Evolutionary conservation across 2,329 filamentous ascomycete genomes (phyloP), one percentile per base, ranked within the genome.

Genomic region (Xylaria sp.): DNA sequence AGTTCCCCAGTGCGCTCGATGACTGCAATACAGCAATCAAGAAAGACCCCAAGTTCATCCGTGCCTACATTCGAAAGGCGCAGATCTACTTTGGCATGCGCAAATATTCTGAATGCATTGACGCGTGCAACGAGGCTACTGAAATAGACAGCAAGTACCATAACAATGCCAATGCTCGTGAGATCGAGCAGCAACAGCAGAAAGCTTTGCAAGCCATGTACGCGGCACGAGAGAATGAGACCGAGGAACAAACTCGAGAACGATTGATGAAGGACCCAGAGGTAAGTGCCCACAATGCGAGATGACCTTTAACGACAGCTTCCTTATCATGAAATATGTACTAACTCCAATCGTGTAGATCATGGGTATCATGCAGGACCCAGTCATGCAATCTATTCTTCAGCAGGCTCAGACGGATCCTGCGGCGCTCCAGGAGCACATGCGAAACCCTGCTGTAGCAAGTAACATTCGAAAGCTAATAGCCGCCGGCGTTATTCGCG

Each of bases 61-160:
- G 95, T 66, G 96, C 96, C 8, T 98, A 98, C 82, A 92, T 99
- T 76, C 92, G 96, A 80, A 98, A 98, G 86, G 94, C 94, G 0
- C 94, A 98, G 83, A 94, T 94, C 51, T 93, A 95, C 81, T 94
- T 96, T 75, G 94, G 94, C 76, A 99, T 99, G 96, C 93, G 96
- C 81, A 95, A 99, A 82, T 98, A 97, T 86, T 97, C 91, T 81
- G 95, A 94, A 81, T 97, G 93, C 79, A 86, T 98, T 67, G 96
- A 99, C 79, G 92, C 91, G 8, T 97, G 94, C 83, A 89, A 89
- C 48, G 93, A 94, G 79, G 96, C 97, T 0, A 85, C 87, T 9
- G 86, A 90, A 75, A 88, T 97, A 69, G 96, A 99, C 80, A 86
- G 86, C 68, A 89, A 90, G 74, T 81, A 86, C 78, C 84, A 89